Base-by-base conservation (phyloP, 768 basidiomycete genomes). In the Panellus pusillus region DNA sequence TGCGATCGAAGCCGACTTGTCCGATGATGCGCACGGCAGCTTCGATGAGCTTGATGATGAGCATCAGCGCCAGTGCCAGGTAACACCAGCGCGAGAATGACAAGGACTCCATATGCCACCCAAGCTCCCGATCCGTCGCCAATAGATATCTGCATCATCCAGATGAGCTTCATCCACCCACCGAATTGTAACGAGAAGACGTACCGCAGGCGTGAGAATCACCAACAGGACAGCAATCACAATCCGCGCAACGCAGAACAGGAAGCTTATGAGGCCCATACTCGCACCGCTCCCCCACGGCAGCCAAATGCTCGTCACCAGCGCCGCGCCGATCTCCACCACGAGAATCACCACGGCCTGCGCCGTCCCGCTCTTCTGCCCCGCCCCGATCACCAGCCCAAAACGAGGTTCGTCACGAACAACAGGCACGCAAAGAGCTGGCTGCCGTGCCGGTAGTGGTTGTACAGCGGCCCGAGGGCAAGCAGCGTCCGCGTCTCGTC, bases 211-310 rank as follows among this genome's bases (percentile, higher is more conserved):
- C 14, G 89, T 88, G 45, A 99, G 72, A 59, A 98, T 91, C 62
- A 99, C 89, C 42, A 98, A 75, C 31, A 99, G 71, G 13, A 98
- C 93, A 2, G 91, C 89, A 19, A 93, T 81, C 24, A 94, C 86
- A 63, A 97, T 95, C 60, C 96, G 79, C 18, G 90, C 86, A 5
- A 96, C 90, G 54, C 92, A 93, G 63, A 96, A 88, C 64, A 97
- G 74, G 76, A 98, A 98, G 67, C 91, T 93, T 54, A 96, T 87
- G 32, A 94, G 77, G 13, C 95, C 96, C 97, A 98, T 98, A 57
- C 93, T 91, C 2, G 96, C 93, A 1, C 96, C 93, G 48, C 89
- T 89, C 28, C 92, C 93, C 96, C 96, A 99, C 15, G 95, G 95
- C 54, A 97, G 79, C 93, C 93, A 97, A 29, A 96, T 76, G 57